phyloP scores from a whole-genome alignment of 306 rosid species.

The Medicago lupulina region DNA sequence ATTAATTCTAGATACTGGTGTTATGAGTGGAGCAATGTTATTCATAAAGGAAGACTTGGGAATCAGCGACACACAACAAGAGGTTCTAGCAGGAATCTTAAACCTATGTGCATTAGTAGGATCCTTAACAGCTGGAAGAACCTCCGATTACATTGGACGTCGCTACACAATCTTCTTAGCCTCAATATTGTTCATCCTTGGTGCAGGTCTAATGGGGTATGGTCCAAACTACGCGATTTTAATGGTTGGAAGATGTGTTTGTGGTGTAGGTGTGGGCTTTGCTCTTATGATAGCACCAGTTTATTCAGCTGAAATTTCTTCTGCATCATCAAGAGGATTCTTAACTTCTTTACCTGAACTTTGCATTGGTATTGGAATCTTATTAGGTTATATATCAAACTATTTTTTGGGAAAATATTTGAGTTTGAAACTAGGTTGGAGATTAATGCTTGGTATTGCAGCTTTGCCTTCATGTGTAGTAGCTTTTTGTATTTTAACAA shows the following conservation, averaged over 20 bases:
- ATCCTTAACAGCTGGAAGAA: slow-evolving; percentile 68
- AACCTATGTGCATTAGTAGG: slow-evolving; percentile 78
- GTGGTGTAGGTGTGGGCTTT: slow-evolving; percentile 86
- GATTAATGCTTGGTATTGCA: slow-evolving; percentile 82
- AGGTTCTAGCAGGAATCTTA: slow-evolving; percentile 76
- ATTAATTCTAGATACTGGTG: slow-evolving; percentile 71
- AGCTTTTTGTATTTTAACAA: slow-evolving; percentile 51
- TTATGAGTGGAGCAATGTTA: slow-evolving; percentile 93
- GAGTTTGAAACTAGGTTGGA: slow-evolving; percentile 69
- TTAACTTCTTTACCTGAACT: slow-evolving; percentile 78
- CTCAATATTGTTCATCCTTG: slow-evolving; percentile 62
- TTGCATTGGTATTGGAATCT: slow-evolving; percentile 78
- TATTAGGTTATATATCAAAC: slow-evolving; percentile 72
- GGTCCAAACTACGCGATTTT: slow-evolving; percentile 68
- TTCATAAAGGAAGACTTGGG: slow-evolving; percentile 82
- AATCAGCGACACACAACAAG: slow-evolving; percentile 72
- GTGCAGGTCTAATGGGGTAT: slow-evolving; percentile 84
- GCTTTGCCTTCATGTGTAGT: slow-evolving; percentile 69
- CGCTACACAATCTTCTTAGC: slow-evolving; percentile 73
- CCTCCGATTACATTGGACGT: slow-evolving; percentile 82
- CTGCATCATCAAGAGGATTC: slow-evolving; percentile 63
- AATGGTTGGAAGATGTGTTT: slow-evolving; percentile 68
- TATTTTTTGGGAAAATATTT: slow-evolving; percentile 57
- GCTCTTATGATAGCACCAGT: slow-evolving; percentile 87
- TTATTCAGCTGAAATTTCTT: slow-evolving; percentile 86